phyloP scores from a whole-genome alignment of 495 filamentous ascomycete genomes.

The Trichoderma erinaceum region DNA sequence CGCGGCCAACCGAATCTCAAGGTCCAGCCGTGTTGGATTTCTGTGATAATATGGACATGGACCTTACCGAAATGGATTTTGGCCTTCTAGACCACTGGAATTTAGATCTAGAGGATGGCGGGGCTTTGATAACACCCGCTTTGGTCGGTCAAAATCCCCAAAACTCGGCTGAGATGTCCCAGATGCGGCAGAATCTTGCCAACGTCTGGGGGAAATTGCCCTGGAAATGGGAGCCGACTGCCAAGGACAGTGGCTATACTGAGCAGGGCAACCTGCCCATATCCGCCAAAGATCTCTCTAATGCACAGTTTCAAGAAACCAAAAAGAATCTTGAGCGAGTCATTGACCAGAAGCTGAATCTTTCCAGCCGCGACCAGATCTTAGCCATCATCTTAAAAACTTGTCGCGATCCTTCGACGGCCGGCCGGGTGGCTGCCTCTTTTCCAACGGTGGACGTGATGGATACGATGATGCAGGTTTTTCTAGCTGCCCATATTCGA shows the following conservation, averaged over 20 bases:
- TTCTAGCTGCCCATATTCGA: constrained; percentile 45
- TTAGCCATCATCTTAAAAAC: constrained; percentile 52
- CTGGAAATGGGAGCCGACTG: constrained; percentile 49
- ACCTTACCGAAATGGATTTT: constrained; percentile 57
- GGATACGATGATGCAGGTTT: constrained; percentile 56
- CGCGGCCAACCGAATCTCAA: constrained; percentile 28
- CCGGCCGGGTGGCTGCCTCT: constrained; percentile 46
- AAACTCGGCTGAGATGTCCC: constrained; percentile 27
- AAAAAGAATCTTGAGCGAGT: constrained; percentile 27
- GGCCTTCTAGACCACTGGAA: constrained; percentile 54
- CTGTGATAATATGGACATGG: constrained; percentile 48
- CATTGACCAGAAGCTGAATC: constrained; percentile 37
- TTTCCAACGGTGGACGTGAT: constrained; percentile 56
- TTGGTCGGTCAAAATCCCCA: constrained; percentile 15
- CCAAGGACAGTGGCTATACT: constrained; percentile 42
- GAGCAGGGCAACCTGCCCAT: constrained; percentile 52
- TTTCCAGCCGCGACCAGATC: constrained; percentile 48
- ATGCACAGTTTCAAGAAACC: constrained; percentile 21
- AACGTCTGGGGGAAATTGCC: constrained; percentile 42
- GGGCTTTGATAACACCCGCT: not conserved
- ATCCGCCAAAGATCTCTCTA: constrained; percentile 31
- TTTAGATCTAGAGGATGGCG: constrained; percentile 24
- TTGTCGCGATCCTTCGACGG: constrained; percentile 37
- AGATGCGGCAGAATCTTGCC: constrained; percentile 29
- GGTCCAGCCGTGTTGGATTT: constrained; percentile 39